Base-by-base conservation (phyloP, 2,329 filamentous ascomycete genomes). In the Alternaria angustiovoidea region DNA sequence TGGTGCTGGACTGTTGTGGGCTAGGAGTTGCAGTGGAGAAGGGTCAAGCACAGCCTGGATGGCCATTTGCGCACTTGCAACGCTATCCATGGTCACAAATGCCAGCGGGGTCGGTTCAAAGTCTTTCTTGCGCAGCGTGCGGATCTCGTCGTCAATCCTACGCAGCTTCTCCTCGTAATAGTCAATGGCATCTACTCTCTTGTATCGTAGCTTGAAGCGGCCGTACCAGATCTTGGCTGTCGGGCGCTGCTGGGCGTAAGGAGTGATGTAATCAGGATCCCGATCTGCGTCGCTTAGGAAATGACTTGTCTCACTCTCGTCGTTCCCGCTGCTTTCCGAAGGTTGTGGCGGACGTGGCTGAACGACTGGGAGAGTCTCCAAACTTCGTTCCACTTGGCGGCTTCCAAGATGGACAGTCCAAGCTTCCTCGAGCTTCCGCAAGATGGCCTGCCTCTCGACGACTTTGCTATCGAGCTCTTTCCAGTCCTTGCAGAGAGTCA, bases 1-100 rank as follows among this genome's bases (percentile, higher is more conserved):
- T 0, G 95, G 95, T 2, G 94, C 89, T 0, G 95, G 95, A 3
- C 94, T 94, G 28, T 91, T 86, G 61, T 93, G 94, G 8, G 94
- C 94, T 54, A 97, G 83, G 6, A 99, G 85, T 61, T 91, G 90
- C 59, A 94, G 89, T 0, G 96, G 95, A 11, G 91, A 90, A 4
- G 95, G 93, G 73, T 98, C 94, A 54, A 99, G 88, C 11, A 96
- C 89, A 4, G 95, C 94, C 79, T 99, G 95, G 43, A 97, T 92
- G 24, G 94, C 92, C 93, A 98, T 97, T 81, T 99, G 95, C 65
- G 87, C 88, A 20, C 94, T 90, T 14, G 94, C 92, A 51, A 97
- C 95, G 4, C 93, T 95, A 80, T 97, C 92, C 93, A 99, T 96
- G 0, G 95, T 98, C 39, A 99, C 92, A 77, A 99, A 97, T 1